Evolutionary conservation across 2,329 filamentous ascomycete species (phyloP).

Genomic region (Ophiostoma pallidulum): DNA sequence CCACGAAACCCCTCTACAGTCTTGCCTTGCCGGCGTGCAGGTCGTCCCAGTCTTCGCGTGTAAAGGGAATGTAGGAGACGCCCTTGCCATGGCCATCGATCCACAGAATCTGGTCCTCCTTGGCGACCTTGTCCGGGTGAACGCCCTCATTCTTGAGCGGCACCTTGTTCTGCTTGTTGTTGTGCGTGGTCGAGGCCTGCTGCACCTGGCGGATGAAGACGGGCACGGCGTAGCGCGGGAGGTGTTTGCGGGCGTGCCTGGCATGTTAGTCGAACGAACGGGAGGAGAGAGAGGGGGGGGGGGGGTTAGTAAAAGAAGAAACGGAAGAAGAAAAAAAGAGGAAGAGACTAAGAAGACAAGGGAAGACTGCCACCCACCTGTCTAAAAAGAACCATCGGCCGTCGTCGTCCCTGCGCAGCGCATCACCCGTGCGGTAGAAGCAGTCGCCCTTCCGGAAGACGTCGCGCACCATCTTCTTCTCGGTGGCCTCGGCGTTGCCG

Average conservation of each 20-base stretch:
- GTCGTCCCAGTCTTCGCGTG: conserved; percentile 46
- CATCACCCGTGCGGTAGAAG: conserved; percentile 61
- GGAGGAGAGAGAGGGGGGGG: no score
- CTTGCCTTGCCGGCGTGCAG: conserved; percentile 21
- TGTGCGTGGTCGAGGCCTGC: conserved; percentile 54
- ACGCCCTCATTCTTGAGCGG: conserved; percentile 59
- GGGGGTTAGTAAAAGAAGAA: neutral
- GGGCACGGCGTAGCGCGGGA: conserved; percentile 68
- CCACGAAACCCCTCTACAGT: no score
- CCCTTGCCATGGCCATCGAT: conserved; percentile 48
- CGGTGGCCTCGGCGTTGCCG: conserved; percentile 55
- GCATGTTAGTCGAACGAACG: no score
- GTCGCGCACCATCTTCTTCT: conserved; percentile 54
- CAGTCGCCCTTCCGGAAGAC: conserved; percentile 59
- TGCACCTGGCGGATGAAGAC: conserved; percentile 58
- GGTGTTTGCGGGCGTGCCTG: conserved; percentile 44
- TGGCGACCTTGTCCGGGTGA: conserved; percentile 40
- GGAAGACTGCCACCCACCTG: conserved; percentile 59
- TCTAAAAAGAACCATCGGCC: conserved; percentile 64
- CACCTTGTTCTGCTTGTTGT: conserved; percentile 74
- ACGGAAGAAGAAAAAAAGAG: conserved; percentile 22
- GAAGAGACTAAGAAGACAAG: no score
- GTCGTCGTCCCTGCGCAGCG: conserved; percentile 50
- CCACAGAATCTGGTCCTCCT: conserved; percentile 38
- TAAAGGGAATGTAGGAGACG: conserved; percentile 50